A percentile compares a stretch with the other conserved stretches of the same genome.
phyloP scores from a whole-genome alignment of 495 filamentous ascomycete species.

The Lophium mytilinum region DNA sequence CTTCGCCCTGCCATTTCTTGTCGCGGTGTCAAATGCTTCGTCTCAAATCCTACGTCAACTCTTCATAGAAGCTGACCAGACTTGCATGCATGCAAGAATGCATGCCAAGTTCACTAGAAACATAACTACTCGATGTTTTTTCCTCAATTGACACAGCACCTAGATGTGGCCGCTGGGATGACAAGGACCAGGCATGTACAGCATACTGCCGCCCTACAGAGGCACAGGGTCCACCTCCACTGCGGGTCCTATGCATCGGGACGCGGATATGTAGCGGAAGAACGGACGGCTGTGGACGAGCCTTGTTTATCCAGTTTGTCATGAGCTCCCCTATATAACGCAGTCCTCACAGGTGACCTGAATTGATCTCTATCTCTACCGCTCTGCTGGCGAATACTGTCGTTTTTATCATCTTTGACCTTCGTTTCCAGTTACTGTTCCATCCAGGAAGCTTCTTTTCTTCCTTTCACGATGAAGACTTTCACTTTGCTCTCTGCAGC shows the following conservation, averaged over 20 bases:
- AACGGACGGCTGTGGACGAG: background rate
- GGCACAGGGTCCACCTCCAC: background rate
- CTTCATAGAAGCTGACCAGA: too few species aligned
- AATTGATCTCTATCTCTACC: background rate
- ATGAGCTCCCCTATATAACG: background rate
- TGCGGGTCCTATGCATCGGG: background rate
- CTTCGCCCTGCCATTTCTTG: too few species aligned
- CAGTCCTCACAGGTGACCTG: background rate
- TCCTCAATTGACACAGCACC: too few species aligned
- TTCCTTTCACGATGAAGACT: too few species aligned
- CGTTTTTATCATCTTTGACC: background rate
- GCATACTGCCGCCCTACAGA: background rate
- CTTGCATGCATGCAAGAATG: too few species aligned
- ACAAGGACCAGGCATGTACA: background rate
- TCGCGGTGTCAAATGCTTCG: too few species aligned
- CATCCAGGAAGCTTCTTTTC: too few species aligned
- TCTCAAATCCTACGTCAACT: too few species aligned
- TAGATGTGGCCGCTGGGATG: background rate
- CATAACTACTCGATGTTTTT: too few species aligned
- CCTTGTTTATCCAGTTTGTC: background rate
- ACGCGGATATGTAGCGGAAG: background rate
- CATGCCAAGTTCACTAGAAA: too few species aligned
- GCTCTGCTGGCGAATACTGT: background rate
- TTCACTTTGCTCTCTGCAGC: too few species aligned
- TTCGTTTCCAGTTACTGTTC: background rate